Evolutionary conservation across 495 filamentous ascomycete genomes (phyloP).

Genomic region (Mycothermus thermophilus): DNA sequence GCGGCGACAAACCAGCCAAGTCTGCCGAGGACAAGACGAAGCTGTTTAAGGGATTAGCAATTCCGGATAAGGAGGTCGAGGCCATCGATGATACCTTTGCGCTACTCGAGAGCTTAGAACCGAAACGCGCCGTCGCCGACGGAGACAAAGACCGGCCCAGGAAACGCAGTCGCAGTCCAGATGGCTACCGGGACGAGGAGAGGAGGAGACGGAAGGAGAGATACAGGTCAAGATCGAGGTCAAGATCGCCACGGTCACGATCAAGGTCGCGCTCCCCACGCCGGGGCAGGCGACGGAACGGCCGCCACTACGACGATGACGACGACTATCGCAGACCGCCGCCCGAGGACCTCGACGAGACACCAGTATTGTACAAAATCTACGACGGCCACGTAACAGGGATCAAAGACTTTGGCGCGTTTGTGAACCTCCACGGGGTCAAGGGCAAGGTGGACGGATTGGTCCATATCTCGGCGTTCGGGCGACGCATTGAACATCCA

Average conservation of each 20-base stretch:
- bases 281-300: slow-evolving; percentile 31
- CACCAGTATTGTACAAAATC: slow-evolving; percentile 70
- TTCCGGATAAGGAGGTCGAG: slow-evolving; percentile 65
- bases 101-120: slow-evolving; percentile 71
- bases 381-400: slow-evolving; percentile 85
- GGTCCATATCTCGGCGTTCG: slow-evolving; percentile 93
- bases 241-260: slow-evolving; percentile 36
- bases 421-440: slow-evolving; percentile 82
- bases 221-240: slow-evolving; percentile 33
- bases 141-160: slow-evolving; percentile 31
- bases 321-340: slow-evolving; percentile 57
- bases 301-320: slow-evolving; percentile 48
- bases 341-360: slow-evolving; percentile 62
- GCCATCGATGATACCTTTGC: slow-evolving; percentile 89
- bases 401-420: slow-evolving; percentile 88
- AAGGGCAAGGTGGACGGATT: slow-evolving; percentile 82
- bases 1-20: slow-evolving; percentile 26
- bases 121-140: slow-evolving; percentile 46
- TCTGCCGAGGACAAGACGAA: slow-evolving; percentile 50
- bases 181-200: slow-evolving; percentile 38
- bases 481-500: slow-evolving; percentile 79
- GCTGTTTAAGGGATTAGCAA: slow-evolving; percentile 76
- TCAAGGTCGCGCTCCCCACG: slow-evolving; percentile 45
- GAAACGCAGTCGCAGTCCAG: slow-evolving; percentile 64
- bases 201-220: slow-evolving; percentile 32